Percentiles rank a stretch among this genome's conserved stretches.
Conservation (phyloP, 106 monocot species). For the Phalaenopsis equestris region DNA sequence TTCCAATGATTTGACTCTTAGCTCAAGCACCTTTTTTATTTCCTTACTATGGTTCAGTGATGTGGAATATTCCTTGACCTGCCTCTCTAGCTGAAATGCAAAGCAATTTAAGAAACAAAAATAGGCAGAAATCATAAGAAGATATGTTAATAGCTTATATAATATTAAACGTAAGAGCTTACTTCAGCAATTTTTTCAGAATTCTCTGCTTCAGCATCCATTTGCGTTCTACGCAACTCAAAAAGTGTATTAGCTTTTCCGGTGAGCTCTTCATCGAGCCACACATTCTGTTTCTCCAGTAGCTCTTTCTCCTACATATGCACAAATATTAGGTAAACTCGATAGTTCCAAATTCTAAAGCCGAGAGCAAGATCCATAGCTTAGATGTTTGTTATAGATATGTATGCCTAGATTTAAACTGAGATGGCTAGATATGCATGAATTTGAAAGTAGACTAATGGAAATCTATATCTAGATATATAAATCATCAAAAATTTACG, state of each 20-base stretch:
- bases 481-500: neutral
- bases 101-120: constrained; percentile 4
- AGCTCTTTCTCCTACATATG: constrained; percentile 81
- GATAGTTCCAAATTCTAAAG: neutral
- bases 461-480: neutral
- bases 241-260: constrained; percentile 60
- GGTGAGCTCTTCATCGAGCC: constrained; percentile 89
- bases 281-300: constrained; percentile 75
- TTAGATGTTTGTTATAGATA: neutral
- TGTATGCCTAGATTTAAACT: neutral
- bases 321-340: neutral
- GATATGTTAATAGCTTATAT: neutral
- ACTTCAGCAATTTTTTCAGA: constrained; percentile 69
- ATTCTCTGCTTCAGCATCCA: constrained; percentile 61
- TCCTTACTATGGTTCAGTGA: constrained; percentile 64
- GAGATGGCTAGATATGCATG: neutral
- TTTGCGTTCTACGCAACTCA: constrained; percentile 63
- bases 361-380: neutral
- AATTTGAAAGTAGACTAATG: neutral
- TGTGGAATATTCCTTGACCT: constrained; percentile 48
- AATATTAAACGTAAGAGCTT: constrained; percentile 12
- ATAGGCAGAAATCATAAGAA: neutral
- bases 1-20: constrained; percentile 48
- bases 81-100: constrained; percentile 59
- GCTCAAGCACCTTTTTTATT: constrained; percentile 43